Conservation (phyloP, 169 alveolate species). For the Plasmodium sp. region DNA sequence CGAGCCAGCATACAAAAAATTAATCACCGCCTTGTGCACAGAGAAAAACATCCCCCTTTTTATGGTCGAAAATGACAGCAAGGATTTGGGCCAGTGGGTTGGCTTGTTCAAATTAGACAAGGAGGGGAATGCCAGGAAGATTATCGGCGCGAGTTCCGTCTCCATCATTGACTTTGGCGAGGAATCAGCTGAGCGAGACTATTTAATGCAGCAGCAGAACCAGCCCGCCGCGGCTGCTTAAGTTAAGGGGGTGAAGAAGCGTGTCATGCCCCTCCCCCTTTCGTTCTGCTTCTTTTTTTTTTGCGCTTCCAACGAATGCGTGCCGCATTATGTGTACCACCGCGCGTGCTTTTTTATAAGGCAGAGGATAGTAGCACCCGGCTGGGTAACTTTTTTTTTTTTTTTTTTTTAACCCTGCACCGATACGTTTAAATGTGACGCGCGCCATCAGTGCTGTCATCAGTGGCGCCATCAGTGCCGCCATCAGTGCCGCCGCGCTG, state of each 20-base stretch:
- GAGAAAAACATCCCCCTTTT: slow-evolving; percentile 93
- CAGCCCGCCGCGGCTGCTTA: slow-evolving; percentile 19
- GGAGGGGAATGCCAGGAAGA: slow-evolving; percentile 94
- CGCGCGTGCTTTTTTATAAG: neutral
- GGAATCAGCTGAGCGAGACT: slow-evolving; percentile 94
- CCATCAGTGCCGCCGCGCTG: neutral
- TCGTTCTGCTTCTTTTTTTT: neutral
- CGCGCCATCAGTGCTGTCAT: neutral
- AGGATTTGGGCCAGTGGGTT: slow-evolving; percentile 97
- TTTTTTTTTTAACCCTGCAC: neutral
- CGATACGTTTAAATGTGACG: neutral
- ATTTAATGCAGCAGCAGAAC: slow-evolving; percentile 88
- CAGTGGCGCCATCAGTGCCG: neutral
- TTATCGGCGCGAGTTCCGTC: slow-evolving; percentile 97
- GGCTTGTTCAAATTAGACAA: slow-evolving; percentile 96
- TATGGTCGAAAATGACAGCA: slow-evolving; percentile 92
- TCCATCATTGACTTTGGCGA: slow-evolving; percentile 96
- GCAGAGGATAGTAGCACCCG: neutral
- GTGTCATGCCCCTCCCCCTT: neutral
- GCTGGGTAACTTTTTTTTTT: neutral
- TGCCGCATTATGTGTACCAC: neutral
- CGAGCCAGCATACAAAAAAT: slow-evolving; percentile 95
- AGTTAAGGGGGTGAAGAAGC: neutral
- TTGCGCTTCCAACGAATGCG: neutral
- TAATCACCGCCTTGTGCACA: slow-evolving; percentile 92